phyloP scores from a whole-genome alignment of 176 grass and related monocot species.

The Ensete glaucum region DNA sequence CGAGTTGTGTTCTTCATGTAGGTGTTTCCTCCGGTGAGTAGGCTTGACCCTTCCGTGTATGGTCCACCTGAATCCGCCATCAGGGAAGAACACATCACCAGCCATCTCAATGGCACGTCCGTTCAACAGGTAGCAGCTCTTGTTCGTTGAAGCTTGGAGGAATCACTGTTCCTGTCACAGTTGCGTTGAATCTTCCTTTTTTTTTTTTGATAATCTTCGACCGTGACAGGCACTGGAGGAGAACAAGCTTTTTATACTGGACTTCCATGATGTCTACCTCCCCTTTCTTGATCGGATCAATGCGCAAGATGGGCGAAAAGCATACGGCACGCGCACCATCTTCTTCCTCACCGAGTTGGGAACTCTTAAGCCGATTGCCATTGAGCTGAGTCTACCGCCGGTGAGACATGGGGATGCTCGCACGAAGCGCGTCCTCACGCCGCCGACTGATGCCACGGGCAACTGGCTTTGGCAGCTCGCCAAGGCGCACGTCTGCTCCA shows the following conservation, averaged over 20 bases:
- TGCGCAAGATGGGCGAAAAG: slow-evolving; percentile 74
- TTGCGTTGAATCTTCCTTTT: neutral
- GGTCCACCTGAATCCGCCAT: slow-evolving; percentile 79
- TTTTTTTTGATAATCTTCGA: neutral
- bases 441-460: slow-evolving; percentile 63
- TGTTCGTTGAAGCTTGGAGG: neutral
- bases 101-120: slow-evolving; percentile 66
- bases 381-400: slow-evolving; percentile 73
- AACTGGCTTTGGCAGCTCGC: slow-evolving; percentile 98
- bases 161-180: neutral
- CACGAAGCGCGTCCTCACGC: slow-evolving; percentile 72
- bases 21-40: slow-evolving; percentile 76
- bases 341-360: slow-evolving; percentile 68
- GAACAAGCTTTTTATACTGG: slow-evolving; percentile 67
- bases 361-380: slow-evolving; percentile 78
- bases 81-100: slow-evolving; percentile 74
- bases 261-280: slow-evolving; percentile 78
- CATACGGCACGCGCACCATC: slow-evolving; percentile 75
- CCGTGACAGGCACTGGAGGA: slow-evolving; percentile 34
- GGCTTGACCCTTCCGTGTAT: slow-evolving; percentile 63
- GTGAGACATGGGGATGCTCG: slow-evolving; percentile 38
- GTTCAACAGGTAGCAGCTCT: slow-evolving; percentile 39
- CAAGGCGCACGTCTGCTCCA: slow-evolving; percentile 95
- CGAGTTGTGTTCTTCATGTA: neutral
- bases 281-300: slow-evolving; percentile 85